A percentile compares a stretch with the other conserved stretches of the same genome.
Evolutionary conservation across 352 stramenopile genomes (phyloP).

Genomic region (Synura sp.): DNA sequence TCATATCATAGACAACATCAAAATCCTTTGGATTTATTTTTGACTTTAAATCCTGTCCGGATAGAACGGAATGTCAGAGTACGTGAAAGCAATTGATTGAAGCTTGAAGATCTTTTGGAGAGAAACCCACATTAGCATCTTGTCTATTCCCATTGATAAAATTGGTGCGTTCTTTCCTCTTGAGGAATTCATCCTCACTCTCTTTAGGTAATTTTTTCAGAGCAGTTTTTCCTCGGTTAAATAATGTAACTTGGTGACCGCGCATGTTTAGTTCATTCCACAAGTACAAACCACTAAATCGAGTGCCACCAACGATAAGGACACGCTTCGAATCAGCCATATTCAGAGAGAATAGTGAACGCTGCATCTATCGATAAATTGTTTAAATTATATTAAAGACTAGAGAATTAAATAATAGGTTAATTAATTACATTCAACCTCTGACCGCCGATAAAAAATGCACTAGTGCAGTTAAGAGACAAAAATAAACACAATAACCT

Average conservation of each 20-base stretch:
- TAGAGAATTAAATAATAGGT: too few relatives aligned
- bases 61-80: too few relatives aligned
- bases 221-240: slow-evolving; percentile 52
- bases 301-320: slow-evolving; percentile 51
- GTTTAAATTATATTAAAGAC: too few relatives aligned
- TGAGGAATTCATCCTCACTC: slow-evolving; percentile 44
- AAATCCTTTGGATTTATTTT: slow-evolving; percentile 47
- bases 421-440: too few relatives aligned
- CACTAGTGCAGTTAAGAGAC: too few relatives aligned
- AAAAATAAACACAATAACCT: too few relatives aligned
- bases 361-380: too few relatives aligned
- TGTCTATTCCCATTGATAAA: slow-evolving; percentile 53
- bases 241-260: slow-evolving; percentile 49
- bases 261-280: slow-evolving; percentile 50
- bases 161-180: slow-evolving; percentile 46
- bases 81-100: too few relatives aligned
- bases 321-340: slow-evolving; percentile 17
- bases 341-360: too few relatives aligned
- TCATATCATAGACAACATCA: slow-evolving; percentile 54
- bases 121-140: slow-evolving; percentile 42
- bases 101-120: neutral
- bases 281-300: slow-evolving; percentile 53
- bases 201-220: slow-evolving; percentile 50
- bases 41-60: neutral
- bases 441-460: too few relatives aligned